Evolutionary conservation across 345 rosid genomes (phyloP), one percentile per base, ranked within the genome.

Genomic region (Limnanthes douglasii): DNA sequence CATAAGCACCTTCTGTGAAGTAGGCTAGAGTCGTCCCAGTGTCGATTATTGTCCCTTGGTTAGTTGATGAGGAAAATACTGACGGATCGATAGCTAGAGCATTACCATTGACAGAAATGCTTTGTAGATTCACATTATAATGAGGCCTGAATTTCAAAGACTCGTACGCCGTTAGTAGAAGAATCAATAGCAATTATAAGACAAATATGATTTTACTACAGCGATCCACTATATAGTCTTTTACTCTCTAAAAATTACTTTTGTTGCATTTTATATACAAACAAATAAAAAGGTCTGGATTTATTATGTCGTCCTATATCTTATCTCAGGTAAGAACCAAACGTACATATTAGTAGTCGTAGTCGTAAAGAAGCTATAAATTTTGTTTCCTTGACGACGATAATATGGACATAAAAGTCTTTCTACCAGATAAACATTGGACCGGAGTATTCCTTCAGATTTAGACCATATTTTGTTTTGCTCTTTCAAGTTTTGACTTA

Each of bases 1-100:
- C 53, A 51, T 80, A 84, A 12, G 92, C 92, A 53, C 51, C 66
- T 18, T 68, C 85, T 1, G 92, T 69, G 30, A 90, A 84, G 63
- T 90, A 90, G n/a, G 98, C 96, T 56, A 90, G 72, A 43, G 98
- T 84, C 3, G 98, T 90, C 42, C 98, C 98, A 5, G 96, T 77
- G 63, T 90, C 98, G 39, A 90, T 45, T 57, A 90, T 90, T 2
- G 98, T 90, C 49, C 98, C 98, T 50, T 56, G 69, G 59, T 44
- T 77, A 61, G 41, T 61, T 48, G 98, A 75, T 21, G 86, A 68
- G 31, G 69, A 59, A 64, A 84, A 90, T 29, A 73, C 85, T 13
- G 95, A 77, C 19, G 76, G 56, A 57, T 84, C 70, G 35, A 90
- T 70, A 3, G 79, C 47, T 43, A 90, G 51, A 19, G 46, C 41